A percentile compares a stretch with the other conserved stretches of the same genome.
Conservation (phyloP, 1,284 basidiomycete species). For the Trametes hirsuta region DNA sequence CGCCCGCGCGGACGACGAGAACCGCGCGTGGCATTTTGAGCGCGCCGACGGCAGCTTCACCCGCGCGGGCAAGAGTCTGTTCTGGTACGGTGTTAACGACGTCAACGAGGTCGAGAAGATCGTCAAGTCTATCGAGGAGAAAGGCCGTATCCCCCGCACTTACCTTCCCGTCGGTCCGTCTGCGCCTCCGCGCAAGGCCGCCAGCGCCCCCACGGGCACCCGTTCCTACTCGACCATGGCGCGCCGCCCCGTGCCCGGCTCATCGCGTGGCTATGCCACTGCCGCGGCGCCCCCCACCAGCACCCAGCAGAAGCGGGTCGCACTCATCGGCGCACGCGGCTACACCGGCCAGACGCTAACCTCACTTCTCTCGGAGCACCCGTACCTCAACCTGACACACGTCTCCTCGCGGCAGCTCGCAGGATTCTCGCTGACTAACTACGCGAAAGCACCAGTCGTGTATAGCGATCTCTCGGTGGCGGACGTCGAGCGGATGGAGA, state of each 20-base stretch:
- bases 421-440: constrained; percentile 80
- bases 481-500: constrained; percentile 88
- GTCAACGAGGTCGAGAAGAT: constrained; percentile 90
- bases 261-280: constrained; percentile 66
- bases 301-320: constrained; percentile 84
- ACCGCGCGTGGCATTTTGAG: constrained; percentile 98
- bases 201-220: constrained; percentile 40
- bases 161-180: constrained; percentile 92
- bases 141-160: constrained; percentile 63
- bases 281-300: constrained; percentile 38
- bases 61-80: constrained; percentile 88
- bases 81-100: constrained; percentile 97
- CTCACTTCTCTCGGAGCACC: constrained; percentile 83
- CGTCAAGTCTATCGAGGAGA: constrained; percentile 84
- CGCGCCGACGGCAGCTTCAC: constrained; percentile 98
- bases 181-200: constrained; percentile 64
- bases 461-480: constrained; percentile 81
- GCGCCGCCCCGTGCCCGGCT: constrained; percentile 50
- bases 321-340: constrained; percentile 93
- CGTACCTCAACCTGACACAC: constrained; percentile 87
- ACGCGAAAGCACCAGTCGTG: constrained; percentile 77
- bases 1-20: constrained; percentile 92
- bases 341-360: constrained; percentile 96
- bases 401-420: constrained; percentile 96
- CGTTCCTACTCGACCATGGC: constrained; percentile 80